A percentile compares a stretch with the other conserved stretches of the same genome.
Conservation (phyloP, 148 eudicot genomes). For the Heliosperma pusillum region DNA sequence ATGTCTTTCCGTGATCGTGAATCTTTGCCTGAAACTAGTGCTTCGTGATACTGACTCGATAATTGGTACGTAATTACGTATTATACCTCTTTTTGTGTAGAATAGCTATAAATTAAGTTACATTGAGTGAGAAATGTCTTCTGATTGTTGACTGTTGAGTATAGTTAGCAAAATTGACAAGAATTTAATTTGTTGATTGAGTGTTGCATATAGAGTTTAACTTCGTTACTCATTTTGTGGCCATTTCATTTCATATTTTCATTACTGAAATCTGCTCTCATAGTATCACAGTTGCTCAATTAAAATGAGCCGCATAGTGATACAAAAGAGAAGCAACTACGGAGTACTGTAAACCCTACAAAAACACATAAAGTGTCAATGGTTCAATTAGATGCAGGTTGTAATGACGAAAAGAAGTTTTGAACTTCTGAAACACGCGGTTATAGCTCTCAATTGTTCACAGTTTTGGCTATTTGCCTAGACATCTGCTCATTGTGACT, state of each 20-base stretch:
- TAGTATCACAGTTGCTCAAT: too few species aligned
- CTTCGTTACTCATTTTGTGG: not conserved
- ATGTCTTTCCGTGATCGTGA: slow-evolving; percentile 47
- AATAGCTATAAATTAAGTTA: slow-evolving; percentile 15
- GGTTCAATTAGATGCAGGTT: not conserved
- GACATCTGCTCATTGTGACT: not conserved
- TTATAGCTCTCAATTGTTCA: not conserved
- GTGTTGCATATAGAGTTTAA: not conserved
- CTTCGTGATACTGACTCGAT: slow-evolving; percentile 22
- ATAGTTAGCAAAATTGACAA: slow-evolving; percentile 16
- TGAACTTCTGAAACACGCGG: not conserved
- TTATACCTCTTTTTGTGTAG: slow-evolving; percentile 10
- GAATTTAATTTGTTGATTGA: slow-evolving; percentile 14
- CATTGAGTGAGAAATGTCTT: slow-evolving; percentile 17
- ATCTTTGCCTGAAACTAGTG: slow-evolving; percentile 29
- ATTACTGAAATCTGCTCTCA: too few species aligned
- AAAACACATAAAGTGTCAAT: not conserved
- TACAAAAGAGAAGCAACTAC: not conserved
- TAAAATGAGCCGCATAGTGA: too few species aligned
- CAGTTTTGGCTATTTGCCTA: not conserved
- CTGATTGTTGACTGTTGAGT: slow-evolving; percentile 4
- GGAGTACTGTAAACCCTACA: not conserved
- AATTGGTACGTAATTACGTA: slow-evolving; percentile 13
- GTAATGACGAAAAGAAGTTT: not conserved
- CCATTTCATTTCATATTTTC: not conserved